phyloP scores from a whole-genome alignment of 768 basidiomycete genomes.

The Phallus indusiatus region DNA sequence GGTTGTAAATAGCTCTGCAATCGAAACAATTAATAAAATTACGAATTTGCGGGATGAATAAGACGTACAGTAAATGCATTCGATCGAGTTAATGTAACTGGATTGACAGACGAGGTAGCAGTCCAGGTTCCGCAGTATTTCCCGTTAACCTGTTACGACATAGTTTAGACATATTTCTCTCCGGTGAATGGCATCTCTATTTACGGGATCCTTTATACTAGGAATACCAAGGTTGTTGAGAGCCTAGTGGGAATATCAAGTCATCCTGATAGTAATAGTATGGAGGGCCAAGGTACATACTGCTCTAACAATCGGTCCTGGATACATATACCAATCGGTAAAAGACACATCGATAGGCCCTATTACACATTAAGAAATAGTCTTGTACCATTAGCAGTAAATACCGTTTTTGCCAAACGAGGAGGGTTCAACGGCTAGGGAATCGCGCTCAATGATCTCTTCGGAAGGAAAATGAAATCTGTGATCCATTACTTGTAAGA shows the following conservation, averaged over 20 bases:
- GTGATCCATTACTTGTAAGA: neutral
- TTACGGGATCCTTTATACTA: neutral
- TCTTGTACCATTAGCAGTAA: neutral
- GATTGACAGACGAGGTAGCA: conserved; percentile 18
- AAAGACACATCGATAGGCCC: neutral
- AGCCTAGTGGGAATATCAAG: neutral
- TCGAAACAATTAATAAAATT: neutral
- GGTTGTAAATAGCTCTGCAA: neutral
- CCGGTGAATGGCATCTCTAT: neutral
- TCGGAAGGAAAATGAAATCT: neutral
- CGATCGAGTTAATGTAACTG: conserved; percentile 17
- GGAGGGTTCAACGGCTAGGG: neutral
- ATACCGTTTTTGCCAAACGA: neutral
- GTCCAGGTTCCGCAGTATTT: conserved; percentile 13
- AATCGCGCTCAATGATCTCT: neutral
- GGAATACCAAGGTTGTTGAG: neutral
- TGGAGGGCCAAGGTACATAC: neutral
- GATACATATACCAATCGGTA: neutral
- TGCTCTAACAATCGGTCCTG: neutral
- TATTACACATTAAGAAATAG: neutral
- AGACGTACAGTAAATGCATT: conserved; percentile 25
- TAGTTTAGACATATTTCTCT: neutral
- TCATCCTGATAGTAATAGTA: neutral
- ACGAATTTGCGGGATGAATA: neutral
- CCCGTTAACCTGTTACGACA: conserved; percentile 15